These are phyloP conservation scores for Huntiella savannae DNA, from an alignment of 2,329 filamentous ascomycete genomes.

Conservation along the genomic window DNA sequence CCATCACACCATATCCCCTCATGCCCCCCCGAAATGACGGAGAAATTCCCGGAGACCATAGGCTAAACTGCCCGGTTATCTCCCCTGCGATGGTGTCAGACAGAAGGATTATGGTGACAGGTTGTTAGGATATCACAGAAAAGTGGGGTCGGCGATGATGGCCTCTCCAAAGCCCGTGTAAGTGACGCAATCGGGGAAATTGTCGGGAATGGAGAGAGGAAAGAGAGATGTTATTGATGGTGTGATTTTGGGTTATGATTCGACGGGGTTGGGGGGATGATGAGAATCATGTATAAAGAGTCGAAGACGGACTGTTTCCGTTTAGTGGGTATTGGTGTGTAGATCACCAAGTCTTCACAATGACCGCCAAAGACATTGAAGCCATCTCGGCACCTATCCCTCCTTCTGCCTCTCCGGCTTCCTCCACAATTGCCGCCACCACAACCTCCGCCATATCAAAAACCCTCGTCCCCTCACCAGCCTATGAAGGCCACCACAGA, in stretches of 20 bases:
- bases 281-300: no score
- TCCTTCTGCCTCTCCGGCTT: neutral
- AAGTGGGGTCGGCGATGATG: neutral
- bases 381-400: neutral
- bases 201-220: no score
- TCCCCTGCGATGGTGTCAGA: neutral
- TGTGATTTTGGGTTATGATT: no score
- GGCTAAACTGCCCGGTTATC: no score
- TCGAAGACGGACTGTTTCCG: no score
- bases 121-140: neutral
- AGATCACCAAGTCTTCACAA: no score
- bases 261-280: no score
- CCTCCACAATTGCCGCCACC: neutral
- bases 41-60: neutral
- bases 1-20: neutral
- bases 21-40: neutral
- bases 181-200: no score
- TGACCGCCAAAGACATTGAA: slow-evolving; percentile 7
- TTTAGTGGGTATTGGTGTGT: no score
- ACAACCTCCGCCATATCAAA: slow-evolving; percentile 4
- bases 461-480: slow-evolving; percentile 14
- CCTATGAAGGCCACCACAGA: slow-evolving; percentile 24
- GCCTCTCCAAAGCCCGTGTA: neutral
- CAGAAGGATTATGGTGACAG: neutral
- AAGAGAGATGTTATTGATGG: no score